These are phyloP conservation scores for Metschnikowia borealis DNA, from an alignment of 805 yeast genomes.

Conservation along the genomic window DNA sequence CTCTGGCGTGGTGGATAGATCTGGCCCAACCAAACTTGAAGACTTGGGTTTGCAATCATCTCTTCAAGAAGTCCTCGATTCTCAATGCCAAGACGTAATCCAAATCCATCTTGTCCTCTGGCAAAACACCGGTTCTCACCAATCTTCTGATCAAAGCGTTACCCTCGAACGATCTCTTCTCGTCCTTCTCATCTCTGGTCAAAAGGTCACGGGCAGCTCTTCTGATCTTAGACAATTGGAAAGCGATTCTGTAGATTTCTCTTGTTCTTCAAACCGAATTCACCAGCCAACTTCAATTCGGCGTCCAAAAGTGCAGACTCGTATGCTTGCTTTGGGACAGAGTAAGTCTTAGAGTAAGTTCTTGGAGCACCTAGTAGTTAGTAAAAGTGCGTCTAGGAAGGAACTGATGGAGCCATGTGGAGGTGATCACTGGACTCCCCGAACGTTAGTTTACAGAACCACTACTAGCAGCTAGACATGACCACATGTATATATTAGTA, in stretches of 20 bases:
- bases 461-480: neutral
- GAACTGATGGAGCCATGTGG: neutral
- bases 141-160: constrained; percentile 99
- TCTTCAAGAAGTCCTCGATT: constrained; percentile 98
- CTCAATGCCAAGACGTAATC: constrained; percentile 99
- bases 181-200: constrained; percentile 99
- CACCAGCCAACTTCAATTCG: constrained; percentile 99
- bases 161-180: constrained; percentile 99
- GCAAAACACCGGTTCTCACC: constrained; percentile 96
- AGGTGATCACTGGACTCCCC: neutral
- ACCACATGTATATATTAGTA: too few species aligned
- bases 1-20: constrained; percentile 99
- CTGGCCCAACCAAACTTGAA: constrained; percentile 99
- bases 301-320: constrained; percentile 99
- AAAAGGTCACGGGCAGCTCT: constrained; percentile 99
- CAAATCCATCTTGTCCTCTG: constrained; percentile 99
- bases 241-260: constrained; percentile 99
- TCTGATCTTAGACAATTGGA: constrained; percentile 98
- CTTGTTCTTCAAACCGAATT: constrained; percentile 99
- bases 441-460: constrained; percentile 2
- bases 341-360: constrained; percentile 98
- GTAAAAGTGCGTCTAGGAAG: constrained; percentile 11
- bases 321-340: constrained; percentile 99
- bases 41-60: constrained; percentile 99
- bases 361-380: constrained; percentile 85